Evolutionary conservation across 2,329 filamentous ascomycete genomes (phyloP), one percentile per base, ranked within the genome.

Genomic region (Macroventuria anomochaeta): DNA sequence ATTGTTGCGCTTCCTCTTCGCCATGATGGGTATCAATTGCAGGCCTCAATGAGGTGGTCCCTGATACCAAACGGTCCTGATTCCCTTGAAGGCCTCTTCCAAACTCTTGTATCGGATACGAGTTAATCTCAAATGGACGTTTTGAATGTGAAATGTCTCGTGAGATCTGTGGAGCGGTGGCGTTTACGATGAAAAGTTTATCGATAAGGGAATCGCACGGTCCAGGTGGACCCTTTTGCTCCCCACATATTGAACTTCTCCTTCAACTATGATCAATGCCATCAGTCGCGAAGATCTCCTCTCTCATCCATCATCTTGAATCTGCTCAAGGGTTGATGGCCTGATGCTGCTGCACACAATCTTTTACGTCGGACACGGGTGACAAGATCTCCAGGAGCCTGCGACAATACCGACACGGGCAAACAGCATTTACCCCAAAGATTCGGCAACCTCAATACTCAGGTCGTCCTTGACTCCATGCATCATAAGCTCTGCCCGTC

Each of bases 1-100:
- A 41, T 56, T 61, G 42, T 59, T 67, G 38, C 65, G 65, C 59
- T 70, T 70, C 15, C 64, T 61, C 58, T 70, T 70, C 15, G 62
- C 67, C 67, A 70, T 69, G 6, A 2, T n/a, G 36, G 23, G 5
- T 29, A 34, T 25, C 12, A 28, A 8, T 36, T 36, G 8, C 7
- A 21, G 11, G 2, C n/a, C n/a, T n/a, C n/a, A n/a, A n/a, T n/a
- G n/a, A 28, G 11, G n/a, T 21, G 2, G 3, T 15, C 7, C 20
- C 7, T n/a, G 12, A 11, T 23, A n/a, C 26, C 4, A 3, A 6
- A 17, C 8, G 1, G 12, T 33, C 20, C 23, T 13, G 4, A 18
- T 7, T 13, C 26, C 13, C 13, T 31, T n/a, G 5, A 13, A 17
- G n/a, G n/a, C n/a, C n/a, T n/a, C n/a, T n/a, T n/a, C n/a, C n/a